Percentiles rank a stretch among this genome's conserved stretches.
Conservation (phyloP, 495 filamentous ascomycete species). For the Achaetomiella virescens region DNA sequence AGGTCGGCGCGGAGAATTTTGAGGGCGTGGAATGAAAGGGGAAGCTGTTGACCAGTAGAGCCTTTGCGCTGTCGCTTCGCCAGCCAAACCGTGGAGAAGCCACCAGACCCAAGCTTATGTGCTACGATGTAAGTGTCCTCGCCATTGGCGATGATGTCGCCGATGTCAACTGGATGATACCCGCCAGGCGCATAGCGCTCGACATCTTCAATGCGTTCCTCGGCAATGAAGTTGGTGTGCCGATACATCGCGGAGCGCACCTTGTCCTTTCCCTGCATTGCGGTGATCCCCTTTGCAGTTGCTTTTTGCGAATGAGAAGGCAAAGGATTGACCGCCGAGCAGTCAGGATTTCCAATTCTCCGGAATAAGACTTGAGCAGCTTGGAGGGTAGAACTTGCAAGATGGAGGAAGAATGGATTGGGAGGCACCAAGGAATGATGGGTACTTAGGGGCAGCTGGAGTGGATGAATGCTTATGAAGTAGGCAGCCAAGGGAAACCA, state of each 20-base stretch:
- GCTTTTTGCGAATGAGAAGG: too few relatives aligned
- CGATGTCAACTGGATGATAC: conserved; percentile 5
- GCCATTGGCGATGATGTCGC: conserved; percentile 1
- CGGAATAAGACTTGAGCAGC: too few relatives aligned
- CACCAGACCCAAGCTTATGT: conserved; percentile 2
- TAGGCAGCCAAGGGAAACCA: too few relatives aligned
- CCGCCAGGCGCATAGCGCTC: conserved; percentile 3
- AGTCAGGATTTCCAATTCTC: too few relatives aligned
- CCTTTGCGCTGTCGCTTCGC: conserved; percentile 1
- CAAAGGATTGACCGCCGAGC: too few relatives aligned
- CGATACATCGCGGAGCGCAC: background rate
- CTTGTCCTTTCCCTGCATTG: background rate
- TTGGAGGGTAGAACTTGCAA: too few relatives aligned
- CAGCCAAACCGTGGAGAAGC: conserved; percentile 2
- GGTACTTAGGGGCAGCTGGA: too few relatives aligned
- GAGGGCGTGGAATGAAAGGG: conserved; percentile 5
- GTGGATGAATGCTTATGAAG: too few relatives aligned
- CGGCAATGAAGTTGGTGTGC: background rate
- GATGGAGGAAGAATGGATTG: too few relatives aligned
- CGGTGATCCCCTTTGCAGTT: too few relatives aligned
- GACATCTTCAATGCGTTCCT: background rate
- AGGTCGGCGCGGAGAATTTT: background rate
- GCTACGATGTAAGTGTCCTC: background rate
- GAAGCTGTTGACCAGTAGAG: background rate
- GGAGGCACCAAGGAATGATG: too few relatives aligned